Evolutionary conservation across 2,329 filamentous ascomycete species (phyloP).

Genomic region (Rugonectria rugulosa): DNA sequence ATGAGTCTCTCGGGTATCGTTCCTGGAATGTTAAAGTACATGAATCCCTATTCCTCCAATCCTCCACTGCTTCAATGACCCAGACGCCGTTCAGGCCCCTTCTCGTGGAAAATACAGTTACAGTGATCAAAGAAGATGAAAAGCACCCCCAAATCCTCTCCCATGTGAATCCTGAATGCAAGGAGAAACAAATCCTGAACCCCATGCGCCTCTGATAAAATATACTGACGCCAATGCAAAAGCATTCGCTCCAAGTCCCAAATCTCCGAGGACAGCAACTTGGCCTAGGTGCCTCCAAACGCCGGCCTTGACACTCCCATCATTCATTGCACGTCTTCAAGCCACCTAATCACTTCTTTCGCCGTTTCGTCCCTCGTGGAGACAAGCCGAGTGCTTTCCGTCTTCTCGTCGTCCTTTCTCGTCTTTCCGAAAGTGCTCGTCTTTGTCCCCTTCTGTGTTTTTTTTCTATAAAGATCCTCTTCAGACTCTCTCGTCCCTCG

Average conservation of each 20-base stretch:
- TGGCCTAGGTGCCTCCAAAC: conserved; percentile 30
- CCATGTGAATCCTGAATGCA: no score
- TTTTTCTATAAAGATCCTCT: no score
- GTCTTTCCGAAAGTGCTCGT: no score
- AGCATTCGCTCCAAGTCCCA: conserved; percentile 27
- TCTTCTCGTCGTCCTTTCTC: no score
- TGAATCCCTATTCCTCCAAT: conserved; percentile 24
- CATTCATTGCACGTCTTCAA: conserved; percentile 10
- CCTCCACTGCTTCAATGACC: conserved; percentile 18
- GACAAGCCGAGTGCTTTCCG: no score
- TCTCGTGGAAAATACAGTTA: conserved; percentile 31
- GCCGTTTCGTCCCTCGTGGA: background rate
- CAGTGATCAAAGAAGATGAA: conserved; percentile 4
- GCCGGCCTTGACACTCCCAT: conserved; percentile 35
- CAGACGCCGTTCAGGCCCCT: conserved; percentile 19
- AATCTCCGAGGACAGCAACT: conserved; percentile 23
- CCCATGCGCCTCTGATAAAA: conserved; percentile 31
- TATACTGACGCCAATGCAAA: conserved; percentile 38
- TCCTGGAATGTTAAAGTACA: conserved; percentile 39
- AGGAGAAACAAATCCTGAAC: conserved; percentile 19
- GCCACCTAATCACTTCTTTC: background rate
- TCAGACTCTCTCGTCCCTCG: no score
- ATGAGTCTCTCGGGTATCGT: conserved; percentile 40
- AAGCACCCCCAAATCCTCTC: no score
- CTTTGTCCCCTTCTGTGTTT: no score